Evolutionary conservation across 2,329 filamentous ascomycete genomes (phyloP), one percentile per base, ranked within the genome.

Genomic region (Curvularia sp.): DNA sequence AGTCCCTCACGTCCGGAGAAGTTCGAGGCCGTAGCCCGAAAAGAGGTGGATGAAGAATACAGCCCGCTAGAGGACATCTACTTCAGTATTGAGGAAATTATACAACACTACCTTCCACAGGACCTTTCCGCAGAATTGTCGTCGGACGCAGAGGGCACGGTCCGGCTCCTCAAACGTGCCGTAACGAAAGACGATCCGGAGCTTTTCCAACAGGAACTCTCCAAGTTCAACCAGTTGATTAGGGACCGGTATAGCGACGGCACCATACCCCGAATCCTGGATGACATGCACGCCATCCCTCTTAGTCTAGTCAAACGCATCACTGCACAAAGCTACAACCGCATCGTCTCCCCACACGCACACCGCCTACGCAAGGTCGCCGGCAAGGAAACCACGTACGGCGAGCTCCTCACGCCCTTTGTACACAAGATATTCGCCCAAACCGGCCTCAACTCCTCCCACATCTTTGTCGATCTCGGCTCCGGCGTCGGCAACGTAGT

Each of bases 401-500:
- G 95, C 73, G 95, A 99, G 77, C 86, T 99, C 26, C 83, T 95
- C 30, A 90, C 93, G 20, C 88, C 89, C 1, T 96, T 99, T 73
- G 86, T 95, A 63, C 90, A 89, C 62, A 87, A 89, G 57, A 92
- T 98, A 59, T 88, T 99, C 67, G 86, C 88, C 15, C 86, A 92
- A 74, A 90, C 90, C 3, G 83, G 86, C 44, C 87, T 98, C 75
- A 93, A 87, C 59, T 94, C 91, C 0, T 86, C 89, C 49, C 90
- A 96, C 68, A 87, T 96, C 38, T 98, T 99, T 75, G 89, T 99
- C 59, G 95, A 99, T 73, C 84, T 99, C 13, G 95, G 95, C 49
- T 98, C 94, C 1, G 95, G 95, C 30, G 95, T 98, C 15, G 95
- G 94, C 48, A 99, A 98, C 73, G 94, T 98, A 2, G 93, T 95